Conservation (phyloP, 768 basidiomycete species). For the Lyophyllum shimeji region DNA sequence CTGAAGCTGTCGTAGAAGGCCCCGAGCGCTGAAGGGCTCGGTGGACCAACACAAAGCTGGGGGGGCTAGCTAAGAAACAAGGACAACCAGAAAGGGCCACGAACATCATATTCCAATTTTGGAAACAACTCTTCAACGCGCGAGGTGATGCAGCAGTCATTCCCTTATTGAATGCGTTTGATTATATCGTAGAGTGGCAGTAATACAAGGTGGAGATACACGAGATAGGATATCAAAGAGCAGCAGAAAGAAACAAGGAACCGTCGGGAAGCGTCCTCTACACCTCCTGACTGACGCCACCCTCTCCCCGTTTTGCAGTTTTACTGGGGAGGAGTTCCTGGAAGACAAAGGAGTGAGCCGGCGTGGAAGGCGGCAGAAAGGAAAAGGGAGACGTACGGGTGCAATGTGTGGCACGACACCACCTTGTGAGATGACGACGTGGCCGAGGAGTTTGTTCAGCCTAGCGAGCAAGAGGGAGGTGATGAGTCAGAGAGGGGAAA, state of each 20-base stretch:
- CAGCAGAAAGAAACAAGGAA: constrained; percentile 13
- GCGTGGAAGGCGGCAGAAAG: background rate
- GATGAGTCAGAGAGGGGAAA: background rate
- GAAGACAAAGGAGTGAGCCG: background rate
- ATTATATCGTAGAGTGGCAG: constrained; percentile 15
- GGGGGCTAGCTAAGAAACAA: too few species aligned
- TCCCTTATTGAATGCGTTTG: constrained; percentile 8
- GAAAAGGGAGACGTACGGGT: constrained; percentile 24
- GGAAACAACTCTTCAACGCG: too few species aligned
- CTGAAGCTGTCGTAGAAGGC: too few species aligned
- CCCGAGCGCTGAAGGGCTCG: too few species aligned
- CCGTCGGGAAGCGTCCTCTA: constrained; percentile 23
- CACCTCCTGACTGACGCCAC: constrained; percentile 44
- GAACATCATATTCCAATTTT: too few species aligned
- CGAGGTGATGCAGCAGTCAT: background rate
- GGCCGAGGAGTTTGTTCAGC: constrained; percentile 75
- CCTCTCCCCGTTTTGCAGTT: constrained; percentile 42
- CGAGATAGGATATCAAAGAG: constrained; percentile 10
- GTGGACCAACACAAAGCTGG: too few species aligned
- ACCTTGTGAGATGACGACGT: constrained; percentile 83
- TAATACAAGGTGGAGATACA: constrained; percentile 27
- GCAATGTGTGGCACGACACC: constrained; percentile 79
- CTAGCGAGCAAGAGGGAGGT: constrained; percentile 21
- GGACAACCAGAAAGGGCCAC: too few species aligned
- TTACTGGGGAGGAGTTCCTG: constrained; percentile 44